Conservation (phyloP, 345 rosid genomes). For the Orychophragmus violaceus region DNA sequence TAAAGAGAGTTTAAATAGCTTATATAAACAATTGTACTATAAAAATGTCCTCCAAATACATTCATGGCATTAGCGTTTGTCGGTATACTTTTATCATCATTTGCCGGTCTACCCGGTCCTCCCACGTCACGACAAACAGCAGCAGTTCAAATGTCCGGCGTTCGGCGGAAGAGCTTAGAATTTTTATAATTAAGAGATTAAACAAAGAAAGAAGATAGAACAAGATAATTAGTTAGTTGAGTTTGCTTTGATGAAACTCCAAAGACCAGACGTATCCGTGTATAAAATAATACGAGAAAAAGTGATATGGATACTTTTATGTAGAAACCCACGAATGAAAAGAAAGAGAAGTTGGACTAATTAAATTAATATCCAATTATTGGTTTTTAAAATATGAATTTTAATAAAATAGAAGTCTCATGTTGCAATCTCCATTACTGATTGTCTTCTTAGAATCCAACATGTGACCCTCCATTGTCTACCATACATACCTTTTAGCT, state of each 20-base stretch:
- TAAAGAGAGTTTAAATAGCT: slow-evolving; percentile 6
- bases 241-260: slow-evolving; percentile 22
- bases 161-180: slow-evolving; percentile 33
- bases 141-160: slow-evolving; percentile 39
- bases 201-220: neutral
- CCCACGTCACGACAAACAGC: slow-evolving; percentile 25
- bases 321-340: slow-evolving; percentile 15
- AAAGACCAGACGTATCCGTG: slow-evolving; percentile 9
- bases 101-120: slow-evolving; percentile 21
- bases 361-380: neutral
- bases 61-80: slow-evolving; percentile 24
- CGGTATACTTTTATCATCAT: slow-evolving; percentile 23
- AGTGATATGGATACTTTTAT: slow-evolving; percentile 7
- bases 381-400: neutral
- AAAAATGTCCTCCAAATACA: slow-evolving; percentile 13
- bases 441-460: slow-evolving; percentile 53
- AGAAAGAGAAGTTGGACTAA: slow-evolving; percentile 5
- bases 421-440: slow-evolving; percentile 45
- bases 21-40: slow-evolving; percentile 8
- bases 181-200: neutral
- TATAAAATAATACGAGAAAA: slow-evolving; percentile 19
- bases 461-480: slow-evolving; percentile 49
- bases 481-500: slow-evolving; percentile 29
- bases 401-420: slow-evolving; percentile 18
- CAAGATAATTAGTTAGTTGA: neutral